These are phyloP conservation scores for Pleoardoris graminearum DNA, from an alignment of 2,329 filamentous ascomycete species.

Conservation along the genomic window DNA sequence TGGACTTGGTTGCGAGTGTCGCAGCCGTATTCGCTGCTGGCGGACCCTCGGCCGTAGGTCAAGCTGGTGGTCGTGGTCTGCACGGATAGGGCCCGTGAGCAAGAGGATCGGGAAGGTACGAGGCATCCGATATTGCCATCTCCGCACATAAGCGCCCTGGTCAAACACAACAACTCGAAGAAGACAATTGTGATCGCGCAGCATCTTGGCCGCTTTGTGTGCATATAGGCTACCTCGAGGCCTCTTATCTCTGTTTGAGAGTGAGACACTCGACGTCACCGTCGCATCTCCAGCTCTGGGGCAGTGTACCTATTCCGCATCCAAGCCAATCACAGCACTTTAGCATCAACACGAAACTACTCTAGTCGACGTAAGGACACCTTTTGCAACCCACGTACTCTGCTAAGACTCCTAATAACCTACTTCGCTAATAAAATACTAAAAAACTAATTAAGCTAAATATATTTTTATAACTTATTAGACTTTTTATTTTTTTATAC, in stretches of 20 bases:
- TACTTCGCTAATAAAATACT: too few relatives aligned
- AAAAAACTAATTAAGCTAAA: too few relatives aligned
- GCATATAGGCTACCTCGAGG: background rate
- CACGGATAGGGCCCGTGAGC: background rate
- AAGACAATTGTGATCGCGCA: too few relatives aligned
- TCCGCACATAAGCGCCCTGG: background rate
- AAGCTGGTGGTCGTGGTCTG: background rate
- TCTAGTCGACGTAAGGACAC: too few relatives aligned
- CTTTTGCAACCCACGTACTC: too few relatives aligned
- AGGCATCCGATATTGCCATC: slow-evolving; percentile 6
- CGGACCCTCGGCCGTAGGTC: background rate
- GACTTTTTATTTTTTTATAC: too few relatives aligned
- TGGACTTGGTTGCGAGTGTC: background rate
- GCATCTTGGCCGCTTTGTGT: too few relatives aligned
- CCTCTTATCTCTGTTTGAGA: slow-evolving; percentile 1
- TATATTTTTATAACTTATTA: too few relatives aligned
- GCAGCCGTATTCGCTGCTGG: background rate
- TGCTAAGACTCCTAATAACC: too few relatives aligned
- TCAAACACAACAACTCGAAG: background rate
- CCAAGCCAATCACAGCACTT: slow-evolving; percentile 9
- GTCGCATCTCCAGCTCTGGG: background rate
- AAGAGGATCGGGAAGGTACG: slow-evolving; percentile 7
- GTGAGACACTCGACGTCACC: slow-evolving; percentile 18
- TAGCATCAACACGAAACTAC: background rate
- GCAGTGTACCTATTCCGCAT: background rate